A percentile compares a stretch with the other conserved stretches of the same genome.
These are phyloP conservation scores for Athelia psychrophila DNA, from an alignment of 1,284 basidiomycete genomes.

Conservation along the genomic window DNA sequence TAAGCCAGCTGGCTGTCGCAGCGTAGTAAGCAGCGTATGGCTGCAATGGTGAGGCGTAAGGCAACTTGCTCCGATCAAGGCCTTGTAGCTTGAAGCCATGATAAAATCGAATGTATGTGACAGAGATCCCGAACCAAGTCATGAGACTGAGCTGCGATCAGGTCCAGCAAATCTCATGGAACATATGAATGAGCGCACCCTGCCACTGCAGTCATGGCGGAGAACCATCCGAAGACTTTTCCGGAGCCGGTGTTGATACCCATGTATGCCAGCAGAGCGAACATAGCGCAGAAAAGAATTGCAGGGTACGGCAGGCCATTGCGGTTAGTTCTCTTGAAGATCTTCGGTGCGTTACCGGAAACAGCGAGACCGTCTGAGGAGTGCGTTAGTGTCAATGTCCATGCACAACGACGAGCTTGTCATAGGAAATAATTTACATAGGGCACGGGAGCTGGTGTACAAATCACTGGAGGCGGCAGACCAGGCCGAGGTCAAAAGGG, in stretches of 20 bases:
- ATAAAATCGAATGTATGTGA: slow-evolving; percentile 83
- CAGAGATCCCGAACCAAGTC: slow-evolving; percentile 83
- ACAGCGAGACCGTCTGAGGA: slow-evolving; percentile 70
- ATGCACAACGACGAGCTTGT: slow-evolving; percentile 9
- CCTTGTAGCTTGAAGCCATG: slow-evolving; percentile 75
- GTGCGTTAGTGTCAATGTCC: slow-evolving; percentile 10
- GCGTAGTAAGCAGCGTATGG: slow-evolving; percentile 77
- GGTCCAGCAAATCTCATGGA: slow-evolving; percentile 13
- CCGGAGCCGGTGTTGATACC: slow-evolving; percentile 59
- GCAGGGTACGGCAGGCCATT: slow-evolving; percentile 77
- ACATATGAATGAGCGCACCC: slow-evolving; percentile 30
- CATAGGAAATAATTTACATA: slow-evolving; percentile 52
- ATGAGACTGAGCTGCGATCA: slow-evolving; percentile 37
- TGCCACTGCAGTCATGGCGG: slow-evolving; percentile 67
- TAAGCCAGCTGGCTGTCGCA: slow-evolving; percentile 47
- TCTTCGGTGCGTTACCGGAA: slow-evolving; percentile 71
- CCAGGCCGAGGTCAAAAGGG: slow-evolving; percentile 82
- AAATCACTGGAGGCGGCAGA: slow-evolving; percentile 84
- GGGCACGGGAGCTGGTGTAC: slow-evolving; percentile 77
- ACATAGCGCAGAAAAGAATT: slow-evolving; percentile 64
- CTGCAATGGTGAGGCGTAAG: slow-evolving; percentile 59
- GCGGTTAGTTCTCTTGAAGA: slow-evolving; percentile 68
- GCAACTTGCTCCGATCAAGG: slow-evolving; percentile 61
- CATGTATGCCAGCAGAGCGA: slow-evolving; percentile 76
- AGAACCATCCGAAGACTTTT: slow-evolving; percentile 74